Conservation (phyloP, 768 basidiomycete species). For the Neoboletus brunneissimus region DNA sequence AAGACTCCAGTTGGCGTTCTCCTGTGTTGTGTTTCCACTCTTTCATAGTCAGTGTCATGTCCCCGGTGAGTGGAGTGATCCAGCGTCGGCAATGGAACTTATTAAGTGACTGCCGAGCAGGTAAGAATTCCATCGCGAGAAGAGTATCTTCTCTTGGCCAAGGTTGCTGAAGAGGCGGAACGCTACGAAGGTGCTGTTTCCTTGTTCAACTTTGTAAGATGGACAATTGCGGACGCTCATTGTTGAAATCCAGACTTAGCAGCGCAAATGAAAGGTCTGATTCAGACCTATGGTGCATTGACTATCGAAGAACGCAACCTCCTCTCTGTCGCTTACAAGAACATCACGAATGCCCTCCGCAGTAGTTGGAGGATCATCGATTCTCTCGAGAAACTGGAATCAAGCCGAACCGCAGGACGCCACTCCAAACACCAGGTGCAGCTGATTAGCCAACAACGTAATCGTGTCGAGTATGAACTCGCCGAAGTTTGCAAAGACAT, state of each 20-base stretch:
- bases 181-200: conserved; percentile 71
- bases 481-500: conserved; percentile 78
- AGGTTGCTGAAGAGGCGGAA: conserved; percentile 84
- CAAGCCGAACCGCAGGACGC: conserved; percentile 31
- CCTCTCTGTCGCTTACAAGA: conserved; percentile 89
- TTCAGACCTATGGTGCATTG: conserved; percentile 64
- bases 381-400: conserved; percentile 63
- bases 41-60: conserved; percentile 19
- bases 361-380: conserved; percentile 84
- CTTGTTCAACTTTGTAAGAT: neutral
- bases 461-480: conserved; percentile 75
- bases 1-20: conserved; percentile 15
- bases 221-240: conserved; percentile 7
- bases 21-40: conserved; percentile 7
- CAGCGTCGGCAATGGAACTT: neutral
- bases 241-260: conserved; percentile 59
- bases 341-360: conserved; percentile 78
- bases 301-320: conserved; percentile 86
- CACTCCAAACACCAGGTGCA: conserved; percentile 44
- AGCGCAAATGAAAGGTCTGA: conserved; percentile 72
- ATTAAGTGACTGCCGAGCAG: conserved; percentile 14
- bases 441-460: conserved; percentile 70
- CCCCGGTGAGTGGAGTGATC: conserved; percentile 26
- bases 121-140: conserved; percentile 34
- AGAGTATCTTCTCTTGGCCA: conserved; percentile 62